Percentiles rank a stretch among this genome's conserved stretches.
phyloP scores from a whole-genome alignment of 257 asterid genomes.

The Misopates orontium region DNA sequence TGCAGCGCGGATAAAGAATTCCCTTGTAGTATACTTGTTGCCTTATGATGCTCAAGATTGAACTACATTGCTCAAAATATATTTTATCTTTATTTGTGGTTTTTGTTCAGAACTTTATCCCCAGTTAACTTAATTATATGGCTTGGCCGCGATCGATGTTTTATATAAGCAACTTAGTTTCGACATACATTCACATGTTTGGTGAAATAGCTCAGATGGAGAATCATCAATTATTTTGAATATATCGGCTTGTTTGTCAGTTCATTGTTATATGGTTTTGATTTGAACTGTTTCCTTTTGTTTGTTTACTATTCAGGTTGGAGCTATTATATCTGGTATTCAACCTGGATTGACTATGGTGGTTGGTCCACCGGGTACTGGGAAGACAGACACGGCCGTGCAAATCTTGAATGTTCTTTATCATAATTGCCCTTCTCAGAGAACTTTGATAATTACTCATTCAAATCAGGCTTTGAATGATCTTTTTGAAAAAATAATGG shows the following conservation, averaged over 20 bases:
- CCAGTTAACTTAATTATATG: too few relatives aligned
- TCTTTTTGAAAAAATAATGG: constrained; percentile 98
- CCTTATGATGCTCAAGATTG: too few relatives aligned
- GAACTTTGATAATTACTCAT: constrained; percentile 96
- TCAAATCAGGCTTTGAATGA: constrained; percentile 98
- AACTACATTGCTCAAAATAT: too few relatives aligned
- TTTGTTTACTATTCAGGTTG: constrained; percentile 56
- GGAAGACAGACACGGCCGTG: constrained; percentile 98
- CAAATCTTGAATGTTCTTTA: constrained; percentile 92
- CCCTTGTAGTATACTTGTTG: too few relatives aligned
- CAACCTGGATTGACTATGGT: constrained; percentile 99
- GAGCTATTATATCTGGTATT: constrained; percentile 84
- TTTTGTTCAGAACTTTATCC: too few relatives aligned
- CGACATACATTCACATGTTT: too few relatives aligned
- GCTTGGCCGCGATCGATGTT: too few relatives aligned
- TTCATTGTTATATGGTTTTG: background rate
- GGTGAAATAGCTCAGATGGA: too few relatives aligned
- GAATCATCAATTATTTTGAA: background rate
- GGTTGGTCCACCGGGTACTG: constrained; percentile 99
- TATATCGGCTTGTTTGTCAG: background rate
- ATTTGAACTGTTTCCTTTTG: constrained; percentile 18
- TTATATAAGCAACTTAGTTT: too few relatives aligned
- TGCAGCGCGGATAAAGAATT: too few relatives aligned
- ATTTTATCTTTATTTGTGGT: too few relatives aligned
- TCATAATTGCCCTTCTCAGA: constrained; percentile 99